phyloP scores from a whole-genome alignment of 2,329 filamentous ascomycete genomes.

The Monosporascus sp. region DNA sequence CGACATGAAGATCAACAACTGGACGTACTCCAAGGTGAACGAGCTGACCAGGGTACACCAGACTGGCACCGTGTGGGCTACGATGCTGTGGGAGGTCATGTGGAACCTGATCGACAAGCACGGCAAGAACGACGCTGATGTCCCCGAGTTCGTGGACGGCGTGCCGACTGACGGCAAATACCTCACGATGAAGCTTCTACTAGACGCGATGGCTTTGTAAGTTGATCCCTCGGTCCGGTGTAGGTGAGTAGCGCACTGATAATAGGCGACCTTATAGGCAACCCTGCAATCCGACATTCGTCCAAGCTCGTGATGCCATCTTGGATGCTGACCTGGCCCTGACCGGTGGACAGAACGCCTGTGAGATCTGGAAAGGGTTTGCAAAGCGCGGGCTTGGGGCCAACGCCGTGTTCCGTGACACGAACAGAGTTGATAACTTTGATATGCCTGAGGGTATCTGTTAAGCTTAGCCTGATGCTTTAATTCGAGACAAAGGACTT shows the following conservation, averaged over 20 bases:
- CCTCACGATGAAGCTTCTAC: slow-evolving; percentile 46
- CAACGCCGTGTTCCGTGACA: slow-evolving; percentile 21
- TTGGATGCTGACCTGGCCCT: slow-evolving; percentile 49
- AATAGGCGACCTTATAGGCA: slow-evolving; percentile 27
- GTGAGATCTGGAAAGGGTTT: slow-evolving; percentile 50
- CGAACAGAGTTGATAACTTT: not conserved
- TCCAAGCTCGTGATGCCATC: slow-evolving; percentile 49
- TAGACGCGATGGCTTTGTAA: slow-evolving; percentile 44
- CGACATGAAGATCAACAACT: slow-evolving; percentile 41
- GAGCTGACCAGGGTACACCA: slow-evolving; percentile 35
- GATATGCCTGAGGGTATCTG: slow-evolving; percentile 1
- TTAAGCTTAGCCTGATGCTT: not conserved
- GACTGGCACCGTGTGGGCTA: slow-evolving; percentile 48
- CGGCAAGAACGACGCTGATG: slow-evolving; percentile 40
- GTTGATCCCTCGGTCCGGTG: slow-evolving; percentile 4
- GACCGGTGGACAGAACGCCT: slow-evolving; percentile 45
- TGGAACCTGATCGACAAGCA: slow-evolving; percentile 55
- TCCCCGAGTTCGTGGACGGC: slow-evolving; percentile 38
- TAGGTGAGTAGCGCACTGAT: not conserved
- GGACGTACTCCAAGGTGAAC: slow-evolving; percentile 42
- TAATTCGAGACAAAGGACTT: not conserved
- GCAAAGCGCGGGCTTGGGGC: slow-evolving; percentile 51
- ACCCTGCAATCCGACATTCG: slow-evolving; percentile 51
- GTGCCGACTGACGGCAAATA: slow-evolving; percentile 49
- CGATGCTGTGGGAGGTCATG: slow-evolving; percentile 49